A percentile compares a stretch with the other conserved stretches of the same genome.
phyloP scores from a whole-genome alignment of 2,329 filamentous ascomycete genomes.

The Xylaria sp. region DNA sequence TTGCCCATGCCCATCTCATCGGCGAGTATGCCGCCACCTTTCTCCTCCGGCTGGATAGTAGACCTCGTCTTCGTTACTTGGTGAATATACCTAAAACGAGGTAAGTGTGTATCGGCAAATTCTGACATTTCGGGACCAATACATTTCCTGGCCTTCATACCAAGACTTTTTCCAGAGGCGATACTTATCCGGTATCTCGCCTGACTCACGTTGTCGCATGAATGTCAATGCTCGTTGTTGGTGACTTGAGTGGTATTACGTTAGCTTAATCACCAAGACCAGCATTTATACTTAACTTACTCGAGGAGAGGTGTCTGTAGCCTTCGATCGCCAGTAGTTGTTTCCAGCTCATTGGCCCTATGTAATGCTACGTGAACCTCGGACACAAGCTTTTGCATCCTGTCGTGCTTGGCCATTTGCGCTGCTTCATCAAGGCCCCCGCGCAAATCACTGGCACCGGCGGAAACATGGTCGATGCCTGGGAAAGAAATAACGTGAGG shows the following conservation, averaged over 20 bases:
- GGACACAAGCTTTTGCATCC: constrained; percentile 14
- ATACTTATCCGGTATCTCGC: constrained; percentile 39
- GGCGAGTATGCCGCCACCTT: constrained; percentile 56
- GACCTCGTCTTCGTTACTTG: constrained; percentile 47
- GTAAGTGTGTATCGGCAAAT: neutral
- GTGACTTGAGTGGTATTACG: constrained; percentile 38
- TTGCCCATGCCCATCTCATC: constrained; percentile 69
- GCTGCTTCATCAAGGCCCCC: constrained; percentile 22
- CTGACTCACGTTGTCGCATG: constrained; percentile 47
- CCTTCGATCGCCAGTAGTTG: constrained; percentile 11
- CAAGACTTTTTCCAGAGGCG: constrained; percentile 42
- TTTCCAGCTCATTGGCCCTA: constrained; percentile 19
- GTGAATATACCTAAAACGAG: constrained; percentile 43
- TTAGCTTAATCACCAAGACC: neutral
- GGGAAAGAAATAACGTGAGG: constrained; percentile 40
- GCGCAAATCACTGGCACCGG: constrained; percentile 21
- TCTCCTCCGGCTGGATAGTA: constrained; percentile 38
- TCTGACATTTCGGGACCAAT: constrained; percentile 10
- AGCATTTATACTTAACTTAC: constrained; percentile 3
- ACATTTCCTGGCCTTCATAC: constrained; percentile 38
- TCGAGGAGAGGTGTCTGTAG: constrained; percentile 9
- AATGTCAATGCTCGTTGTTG: constrained; percentile 47
- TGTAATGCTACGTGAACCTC: constrained; percentile 19
- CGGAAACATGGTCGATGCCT: constrained; percentile 25
- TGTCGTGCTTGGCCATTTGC: constrained; percentile 2